Evolutionary conservation across 495 filamentous ascomycete genomes (phyloP).

Genomic region (Penicillium flavigenum): DNA sequence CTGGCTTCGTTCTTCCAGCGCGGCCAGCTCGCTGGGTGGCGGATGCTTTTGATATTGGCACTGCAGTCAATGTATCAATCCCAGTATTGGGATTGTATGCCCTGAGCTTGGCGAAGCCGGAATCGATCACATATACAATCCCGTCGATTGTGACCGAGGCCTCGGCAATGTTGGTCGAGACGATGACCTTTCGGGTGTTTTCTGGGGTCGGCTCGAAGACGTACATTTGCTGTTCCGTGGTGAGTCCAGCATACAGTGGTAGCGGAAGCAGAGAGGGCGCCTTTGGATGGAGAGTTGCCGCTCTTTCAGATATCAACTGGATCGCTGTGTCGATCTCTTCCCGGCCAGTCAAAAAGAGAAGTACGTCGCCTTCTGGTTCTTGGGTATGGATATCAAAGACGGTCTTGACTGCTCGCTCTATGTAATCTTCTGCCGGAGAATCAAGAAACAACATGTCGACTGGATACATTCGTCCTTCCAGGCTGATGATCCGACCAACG

Average conservation of each 20-base stretch:
- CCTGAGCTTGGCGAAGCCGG: conserved; percentile 87
- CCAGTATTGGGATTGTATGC: conserved; percentile 83
- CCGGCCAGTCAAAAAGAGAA: conserved; percentile 88
- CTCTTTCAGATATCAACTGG: conserved; percentile 74
- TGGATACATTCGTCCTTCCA: conserved; percentile 89
- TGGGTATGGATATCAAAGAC: conserved; percentile 92
- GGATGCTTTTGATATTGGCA: conserved; percentile 86
- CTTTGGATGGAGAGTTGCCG: conserved; percentile 68
- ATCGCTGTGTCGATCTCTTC: conserved; percentile 89
- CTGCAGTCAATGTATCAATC: conserved; percentile 89
- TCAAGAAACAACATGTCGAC: conserved; percentile 88
- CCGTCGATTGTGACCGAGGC: conserved; percentile 93
- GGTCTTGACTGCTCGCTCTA: conserved; percentile 81
- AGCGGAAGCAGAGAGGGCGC: conserved; percentile 69
- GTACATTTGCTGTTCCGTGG: conserved; percentile 86
- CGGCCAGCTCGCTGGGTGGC: conserved; percentile 90
- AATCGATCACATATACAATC: conserved; percentile 90
- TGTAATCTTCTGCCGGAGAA: conserved; percentile 79
- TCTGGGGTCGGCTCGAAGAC: conserved; percentile 87
- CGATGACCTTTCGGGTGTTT: conserved; percentile 85
- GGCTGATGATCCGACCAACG: conserved; percentile 74
- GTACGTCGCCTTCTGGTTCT: conserved; percentile 82
- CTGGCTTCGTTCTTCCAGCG: conserved; percentile 86
- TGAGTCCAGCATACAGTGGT: conserved; percentile 86
- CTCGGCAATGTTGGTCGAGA: conserved; percentile 96